Conservation (phyloP, 2,329 filamentous ascomycete species). For the Cordyceps militaris region DNA sequence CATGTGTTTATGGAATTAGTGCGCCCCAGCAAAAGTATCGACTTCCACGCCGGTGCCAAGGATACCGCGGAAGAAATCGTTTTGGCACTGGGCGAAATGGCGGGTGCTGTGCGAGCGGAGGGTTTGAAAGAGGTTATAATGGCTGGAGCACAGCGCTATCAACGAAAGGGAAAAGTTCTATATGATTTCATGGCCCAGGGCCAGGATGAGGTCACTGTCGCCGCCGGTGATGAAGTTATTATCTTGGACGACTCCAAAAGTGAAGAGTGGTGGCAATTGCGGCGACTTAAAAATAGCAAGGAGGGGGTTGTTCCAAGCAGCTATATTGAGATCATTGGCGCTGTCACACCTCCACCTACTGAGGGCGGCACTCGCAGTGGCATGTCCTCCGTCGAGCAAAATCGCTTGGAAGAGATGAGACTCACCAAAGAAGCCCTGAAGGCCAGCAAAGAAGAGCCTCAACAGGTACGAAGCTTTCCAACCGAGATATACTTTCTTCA, state of each 20-base stretch:
- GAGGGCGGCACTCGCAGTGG: constrained; percentile 44
- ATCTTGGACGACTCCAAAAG: constrained; percentile 85
- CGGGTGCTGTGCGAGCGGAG: constrained; percentile 77
- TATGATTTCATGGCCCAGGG: constrained; percentile 97
- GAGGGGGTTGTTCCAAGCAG: constrained; percentile 95
- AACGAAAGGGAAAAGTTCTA: constrained; percentile 78
- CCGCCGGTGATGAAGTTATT: constrained; percentile 81
- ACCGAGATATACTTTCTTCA: constrained; percentile 39
- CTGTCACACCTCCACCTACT: constrained; percentile 44
- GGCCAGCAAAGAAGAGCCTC: constrained; percentile 49
- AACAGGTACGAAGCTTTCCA: constrained; percentile 58
- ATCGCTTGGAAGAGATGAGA: constrained; percentile 71
- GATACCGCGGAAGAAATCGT: constrained; percentile 95
- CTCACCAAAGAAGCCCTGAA: constrained; percentile 73
- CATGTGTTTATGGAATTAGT: constrained; percentile 95
- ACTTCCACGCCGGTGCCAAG: constrained; percentile 95
- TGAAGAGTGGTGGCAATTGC: constrained; percentile 98
- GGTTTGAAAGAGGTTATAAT: constrained; percentile 78
- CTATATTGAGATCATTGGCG: constrained; percentile 83
- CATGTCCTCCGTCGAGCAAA: constrained; percentile 67
- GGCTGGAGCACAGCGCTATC: constrained; percentile 60
- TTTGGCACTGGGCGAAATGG: constrained; percentile 76
- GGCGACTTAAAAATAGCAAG: constrained; percentile 81
- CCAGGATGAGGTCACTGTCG: constrained; percentile 92
- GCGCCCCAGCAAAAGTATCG: constrained; percentile 84